These are phyloP conservation scores for Clonostachys rhizophaga DNA, from an alignment of 2,329 filamentous ascomycete genomes.

Conservation along the genomic window DNA sequence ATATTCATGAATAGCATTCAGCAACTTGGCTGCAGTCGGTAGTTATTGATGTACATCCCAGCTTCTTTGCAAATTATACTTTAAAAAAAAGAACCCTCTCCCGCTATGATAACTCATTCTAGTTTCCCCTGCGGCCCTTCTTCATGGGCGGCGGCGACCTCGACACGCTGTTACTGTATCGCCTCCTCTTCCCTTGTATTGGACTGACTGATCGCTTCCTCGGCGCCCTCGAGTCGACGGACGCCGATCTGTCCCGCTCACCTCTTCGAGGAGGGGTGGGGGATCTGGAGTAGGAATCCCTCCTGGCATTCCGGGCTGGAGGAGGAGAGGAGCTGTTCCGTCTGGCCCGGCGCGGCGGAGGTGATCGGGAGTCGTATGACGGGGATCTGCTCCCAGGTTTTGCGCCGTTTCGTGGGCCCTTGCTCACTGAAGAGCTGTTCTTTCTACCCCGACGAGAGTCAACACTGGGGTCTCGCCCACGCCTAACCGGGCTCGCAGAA, in stretches of 20 bases:
- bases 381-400: slow-evolving; percentile 18
- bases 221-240: slow-evolving; percentile 1
- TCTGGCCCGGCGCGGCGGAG: slow-evolving; percentile 10
- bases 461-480: not conserved
- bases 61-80: not conserved
- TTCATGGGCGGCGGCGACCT: slow-evolving; percentile 14
- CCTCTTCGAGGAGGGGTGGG: slow-evolving; percentile 8
- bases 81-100: not conserved
- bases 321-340: slow-evolving; percentile 5
- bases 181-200: slow-evolving; percentile 10
- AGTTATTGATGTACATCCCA: not conserved
- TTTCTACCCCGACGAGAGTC: slow-evolving; percentile 6
- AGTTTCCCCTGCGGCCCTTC: slow-evolving; percentile 8
- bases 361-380: slow-evolving; percentile 21
- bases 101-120: not conserved
- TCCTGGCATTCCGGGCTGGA: not conserved
- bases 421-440: slow-evolving; percentile 26
- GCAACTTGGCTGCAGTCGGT: not conserved
- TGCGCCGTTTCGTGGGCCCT: slow-evolving; percentile 13
- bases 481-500: slow-evolving; percentile 8
- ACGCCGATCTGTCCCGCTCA: slow-evolving; percentile 1
- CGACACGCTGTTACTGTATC: slow-evolving; percentile 10
- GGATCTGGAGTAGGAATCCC: slow-evolving; percentile 9
- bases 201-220: slow-evolving; percentile 4
- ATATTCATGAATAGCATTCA: not conserved